Percentiles rank a stretch among this genome's conserved stretches.
Conservation (phyloP, 176 grass and related monocot genomes). For the Rhipidocladum racemiflorum region DNA sequence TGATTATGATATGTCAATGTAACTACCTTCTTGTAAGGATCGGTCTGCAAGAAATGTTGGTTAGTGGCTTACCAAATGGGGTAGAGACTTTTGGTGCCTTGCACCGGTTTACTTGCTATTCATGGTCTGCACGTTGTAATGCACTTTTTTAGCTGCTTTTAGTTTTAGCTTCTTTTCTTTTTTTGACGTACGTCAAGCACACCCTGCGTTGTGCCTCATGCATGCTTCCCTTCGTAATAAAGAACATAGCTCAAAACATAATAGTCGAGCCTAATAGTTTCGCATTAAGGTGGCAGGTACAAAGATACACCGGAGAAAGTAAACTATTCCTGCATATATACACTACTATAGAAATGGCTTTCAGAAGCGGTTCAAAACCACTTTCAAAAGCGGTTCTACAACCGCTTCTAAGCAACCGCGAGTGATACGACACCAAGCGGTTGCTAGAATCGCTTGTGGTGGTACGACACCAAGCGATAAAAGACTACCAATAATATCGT, state of each 20-base stretch:
- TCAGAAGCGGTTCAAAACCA: too few species aligned
- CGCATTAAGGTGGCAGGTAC: not conserved
- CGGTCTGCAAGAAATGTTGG: not conserved
- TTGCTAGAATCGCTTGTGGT: too few species aligned
- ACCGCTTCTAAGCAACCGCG: too few species aligned
- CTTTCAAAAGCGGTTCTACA: too few species aligned
- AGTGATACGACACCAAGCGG: too few species aligned
- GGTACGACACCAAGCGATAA: too few species aligned
- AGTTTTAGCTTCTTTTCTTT: not conserved
- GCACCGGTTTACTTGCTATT: not conserved
- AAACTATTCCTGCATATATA: not conserved
- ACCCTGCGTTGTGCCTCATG: not conserved
- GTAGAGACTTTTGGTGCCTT: not conserved
- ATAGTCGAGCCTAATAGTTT: not conserved
- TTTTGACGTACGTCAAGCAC: not conserved
- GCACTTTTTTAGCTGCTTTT: slow-evolving; percentile 8
- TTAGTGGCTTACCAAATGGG: not conserved
- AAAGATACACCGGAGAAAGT: not conserved
- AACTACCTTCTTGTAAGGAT: not conserved
- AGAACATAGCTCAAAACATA: not conserved
- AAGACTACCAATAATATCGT: too few species aligned
- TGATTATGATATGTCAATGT: not conserved
- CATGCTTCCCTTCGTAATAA: not conserved
- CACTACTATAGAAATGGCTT: too few species aligned
- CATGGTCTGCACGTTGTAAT: not conserved